phyloP scores from a whole-genome alignment of 2,329 filamentous ascomycete genomes.

The Sporothrix protearum region DNA sequence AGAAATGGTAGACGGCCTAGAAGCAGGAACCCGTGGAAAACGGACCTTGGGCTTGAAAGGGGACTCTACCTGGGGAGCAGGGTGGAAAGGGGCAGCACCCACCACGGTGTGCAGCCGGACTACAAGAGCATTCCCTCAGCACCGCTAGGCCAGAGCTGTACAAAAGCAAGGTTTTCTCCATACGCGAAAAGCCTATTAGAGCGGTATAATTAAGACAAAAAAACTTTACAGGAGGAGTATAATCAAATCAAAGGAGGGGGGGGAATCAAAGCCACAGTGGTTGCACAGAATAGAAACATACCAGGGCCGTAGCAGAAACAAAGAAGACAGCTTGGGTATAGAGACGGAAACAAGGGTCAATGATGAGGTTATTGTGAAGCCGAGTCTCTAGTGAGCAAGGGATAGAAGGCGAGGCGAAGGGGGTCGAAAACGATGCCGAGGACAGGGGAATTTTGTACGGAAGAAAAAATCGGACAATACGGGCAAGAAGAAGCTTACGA shows the following conservation, averaged over 20 bases:
- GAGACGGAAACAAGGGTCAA: neutral
- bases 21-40: slow-evolving; percentile 5
- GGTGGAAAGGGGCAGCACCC: neutral
- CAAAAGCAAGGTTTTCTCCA: neutral
- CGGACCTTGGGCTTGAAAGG: neutral
- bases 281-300: neutral
- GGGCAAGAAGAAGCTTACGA: neutral
- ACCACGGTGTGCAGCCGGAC: neutral
- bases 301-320: neutral
- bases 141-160: neutral
- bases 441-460: neutral
- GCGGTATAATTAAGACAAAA: too few relatives aligned
- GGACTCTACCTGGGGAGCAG: neutral
- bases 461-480: neutral
- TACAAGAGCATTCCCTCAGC: neutral
- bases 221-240: too few relatives aligned
- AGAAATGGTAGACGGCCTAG: neutral
- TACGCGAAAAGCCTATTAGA: too few relatives aligned
- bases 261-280: too few relatives aligned
- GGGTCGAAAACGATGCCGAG: neutral
- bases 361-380: neutral
- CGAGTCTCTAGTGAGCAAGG: neutral
- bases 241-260: neutral
- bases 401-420: neutral
- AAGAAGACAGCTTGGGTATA: neutral